These are phyloP conservation scores for Coemansia sp. DNA, from an alignment of 192 early-diverging fungal genomes.

Conservation along the genomic window DNA sequence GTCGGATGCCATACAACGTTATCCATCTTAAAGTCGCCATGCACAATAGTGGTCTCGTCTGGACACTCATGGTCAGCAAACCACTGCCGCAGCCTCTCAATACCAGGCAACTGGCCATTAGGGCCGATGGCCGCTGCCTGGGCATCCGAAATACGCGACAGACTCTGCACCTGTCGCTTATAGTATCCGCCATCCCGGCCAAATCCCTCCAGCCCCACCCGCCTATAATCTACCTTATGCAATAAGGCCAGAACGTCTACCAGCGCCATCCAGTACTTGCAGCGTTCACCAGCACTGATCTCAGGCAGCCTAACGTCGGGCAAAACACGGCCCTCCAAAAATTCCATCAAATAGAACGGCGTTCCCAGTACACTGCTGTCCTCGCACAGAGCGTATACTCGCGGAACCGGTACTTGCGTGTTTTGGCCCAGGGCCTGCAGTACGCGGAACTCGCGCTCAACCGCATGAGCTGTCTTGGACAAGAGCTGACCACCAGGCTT, in stretches of 20 bases:
- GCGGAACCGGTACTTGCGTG: conserved; percentile 86
- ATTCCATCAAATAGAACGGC: conserved; percentile 97
- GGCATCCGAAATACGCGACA: conserved; percentile 63
- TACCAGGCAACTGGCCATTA: conserved; percentile 71
- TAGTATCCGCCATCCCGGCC: conserved; percentile 78
- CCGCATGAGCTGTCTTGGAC: conserved; percentile 85
- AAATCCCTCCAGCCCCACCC: conserved; percentile 71
- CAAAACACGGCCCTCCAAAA: conserved; percentile 88
- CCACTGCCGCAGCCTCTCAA: conserved; percentile 76
- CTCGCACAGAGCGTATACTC: conserved; percentile 86
- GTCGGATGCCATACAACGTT: conserved; percentile 81
- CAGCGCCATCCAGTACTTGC: conserved; percentile 67
- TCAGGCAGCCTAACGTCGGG: conserved; percentile 63
- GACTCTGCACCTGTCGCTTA: conserved; percentile 76
- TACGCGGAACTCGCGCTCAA: conserved; percentile 88
- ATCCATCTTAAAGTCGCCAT: conserved; percentile 92
- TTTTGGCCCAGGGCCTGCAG: conserved; percentile 74
- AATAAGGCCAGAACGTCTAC: conserved; percentile 79
- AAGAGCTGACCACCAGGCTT: conserved; percentile 88
- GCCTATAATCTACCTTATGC: conserved; percentile 70
- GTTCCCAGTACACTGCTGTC: conserved; percentile 84
- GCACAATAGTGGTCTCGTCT: conserved; percentile 82
- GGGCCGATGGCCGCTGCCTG: conserved; percentile 64
- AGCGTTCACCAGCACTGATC: conserved; percentile 60
- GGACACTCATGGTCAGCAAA: conserved; percentile 66